These are phyloP conservation scores for Venturia effusa DNA, from an alignment of 2,329 filamentous ascomycete genomes.

Conservation along the genomic window DNA sequence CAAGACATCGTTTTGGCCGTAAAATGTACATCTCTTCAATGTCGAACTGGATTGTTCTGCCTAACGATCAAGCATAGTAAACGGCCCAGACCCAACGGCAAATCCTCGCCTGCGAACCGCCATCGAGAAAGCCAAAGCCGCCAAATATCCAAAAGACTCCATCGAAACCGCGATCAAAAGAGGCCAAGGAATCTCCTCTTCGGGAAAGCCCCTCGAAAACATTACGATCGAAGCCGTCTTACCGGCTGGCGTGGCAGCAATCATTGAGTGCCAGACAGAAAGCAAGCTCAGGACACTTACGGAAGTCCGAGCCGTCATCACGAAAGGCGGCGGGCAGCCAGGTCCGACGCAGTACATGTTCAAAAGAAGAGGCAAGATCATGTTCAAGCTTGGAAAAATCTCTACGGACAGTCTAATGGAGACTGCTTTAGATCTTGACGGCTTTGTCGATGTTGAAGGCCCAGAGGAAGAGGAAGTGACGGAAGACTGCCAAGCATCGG, in stretches of 20 bases:
- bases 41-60: neutral
- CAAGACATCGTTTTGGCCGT: conserved; percentile 66
- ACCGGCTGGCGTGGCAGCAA: conserved; percentile 59
- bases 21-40: conserved; percentile 45
- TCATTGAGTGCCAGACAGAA: conserved; percentile 81
- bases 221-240: conserved; percentile 73
- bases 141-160: conserved; percentile 68
- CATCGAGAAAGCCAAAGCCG: conserved; percentile 71
- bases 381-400: conserved; percentile 50
- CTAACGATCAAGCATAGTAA: conserved; percentile 40
- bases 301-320: conserved; percentile 61
- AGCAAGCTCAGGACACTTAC: conserved; percentile 63
- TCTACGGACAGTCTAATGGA: conserved; percentile 65
- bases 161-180: conserved; percentile 82
- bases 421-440: conserved; percentile 73
- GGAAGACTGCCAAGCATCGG: conserved; percentile 39
- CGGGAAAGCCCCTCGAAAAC: conserved; percentile 65
- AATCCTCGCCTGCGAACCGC: conserved; percentile 69
- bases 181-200: conserved; percentile 71
- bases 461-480: neutral
- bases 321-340: conserved; percentile 54
- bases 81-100: conserved; percentile 59
- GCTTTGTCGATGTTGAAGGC: conserved; percentile 59
- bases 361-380: conserved; percentile 63
- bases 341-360: conserved; percentile 79